Percentiles rank a stretch among this genome's conserved stretches.
Evolutionary conservation across 805 yeast species (phyloP).

Genomic region (Saccharomycopsis sp.): DNA sequence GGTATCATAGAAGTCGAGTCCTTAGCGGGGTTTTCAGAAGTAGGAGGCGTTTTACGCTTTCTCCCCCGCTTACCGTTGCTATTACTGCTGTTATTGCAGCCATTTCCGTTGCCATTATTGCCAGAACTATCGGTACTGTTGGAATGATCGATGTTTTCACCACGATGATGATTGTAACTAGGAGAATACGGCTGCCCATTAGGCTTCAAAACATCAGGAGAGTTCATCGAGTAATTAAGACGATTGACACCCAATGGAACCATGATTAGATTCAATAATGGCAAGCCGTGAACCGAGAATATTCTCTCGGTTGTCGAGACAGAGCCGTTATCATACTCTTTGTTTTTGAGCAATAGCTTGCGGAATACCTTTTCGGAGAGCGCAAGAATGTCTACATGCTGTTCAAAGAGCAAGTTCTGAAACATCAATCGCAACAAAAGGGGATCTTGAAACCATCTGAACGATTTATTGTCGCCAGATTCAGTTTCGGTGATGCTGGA

Average conservation of each 20-base stretch:
- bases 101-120: not conserved
- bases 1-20: not conserved
- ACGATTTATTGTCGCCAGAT: constrained; percentile 31
- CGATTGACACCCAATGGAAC: constrained; percentile 95
- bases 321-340: constrained; percentile 26
- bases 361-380: constrained; percentile 59
- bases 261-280: constrained; percentile 62
- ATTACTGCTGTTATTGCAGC: no score
- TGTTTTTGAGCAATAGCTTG: constrained; percentile 44
- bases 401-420: constrained; percentile 87
- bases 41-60: constrained; percentile 38
- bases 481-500: constrained; percentile 44
- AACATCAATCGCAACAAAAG: constrained; percentile 67
- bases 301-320: constrained; percentile 35
- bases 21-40: constrained; percentile 4
- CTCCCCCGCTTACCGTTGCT: constrained; percentile 33
- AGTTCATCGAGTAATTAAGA: constrained; percentile 78
- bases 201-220: constrained; percentile 68
- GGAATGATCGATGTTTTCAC: constrained; percentile 21
- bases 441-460: constrained; percentile 71
- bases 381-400: constrained; percentile 62
- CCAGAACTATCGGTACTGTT: constrained; percentile 25
- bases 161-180: constrained; percentile 3
- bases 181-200: constrained; percentile 48
- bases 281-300: constrained; percentile 50